phyloP scores from a whole-genome alignment of 1,284 basidiomycete genomes.

The Sanguinoderma infundibulare region DNA sequence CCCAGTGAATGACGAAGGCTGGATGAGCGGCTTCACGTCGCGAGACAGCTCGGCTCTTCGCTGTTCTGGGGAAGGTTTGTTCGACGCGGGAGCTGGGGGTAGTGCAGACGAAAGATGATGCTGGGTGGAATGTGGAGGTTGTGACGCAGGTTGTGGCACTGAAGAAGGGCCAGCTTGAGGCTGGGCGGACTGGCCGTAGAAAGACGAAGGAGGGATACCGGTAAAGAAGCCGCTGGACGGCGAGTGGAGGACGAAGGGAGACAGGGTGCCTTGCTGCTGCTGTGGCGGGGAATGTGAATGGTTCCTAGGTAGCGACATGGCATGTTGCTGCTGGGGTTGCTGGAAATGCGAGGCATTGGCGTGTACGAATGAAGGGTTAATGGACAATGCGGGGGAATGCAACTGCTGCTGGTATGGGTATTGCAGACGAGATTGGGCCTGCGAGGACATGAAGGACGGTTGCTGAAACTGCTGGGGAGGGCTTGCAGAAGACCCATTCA shows the following conservation, averaged over 20 bases:
- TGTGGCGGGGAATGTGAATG: conserved; percentile 32
- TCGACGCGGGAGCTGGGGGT: conserved; percentile 30
- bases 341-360: conserved; percentile 40
- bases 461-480: conserved; percentile 44
- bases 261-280: conserved; percentile 58
- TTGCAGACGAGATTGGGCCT: conserved; percentile 40
- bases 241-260: conserved; percentile 68
- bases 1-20: conserved; percentile 63
- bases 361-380: conserved; percentile 37
- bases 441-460: conserved; percentile 31
- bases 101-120: conserved; percentile 9
- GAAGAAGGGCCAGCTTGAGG: conserved; percentile 24
- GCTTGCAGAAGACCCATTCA: conserved; percentile 40
- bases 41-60: conserved; percentile 52
- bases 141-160: background rate
- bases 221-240: conserved; percentile 46
- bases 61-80: conserved; percentile 29
- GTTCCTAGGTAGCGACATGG: conserved; percentile 27
- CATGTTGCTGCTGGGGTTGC: conserved; percentile 40
- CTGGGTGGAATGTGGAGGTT: background rate
- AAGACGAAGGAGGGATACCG: conserved; percentile 42
- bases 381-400: conserved; percentile 42
- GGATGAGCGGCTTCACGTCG: conserved; percentile 56
- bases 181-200: conserved; percentile 39
- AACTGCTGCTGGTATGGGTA: conserved; percentile 42